These are phyloP conservation scores for Decorospora gaudefroyi DNA, from an alignment of 2,329 filamentous ascomycete species.

Conservation along the genomic window DNA sequence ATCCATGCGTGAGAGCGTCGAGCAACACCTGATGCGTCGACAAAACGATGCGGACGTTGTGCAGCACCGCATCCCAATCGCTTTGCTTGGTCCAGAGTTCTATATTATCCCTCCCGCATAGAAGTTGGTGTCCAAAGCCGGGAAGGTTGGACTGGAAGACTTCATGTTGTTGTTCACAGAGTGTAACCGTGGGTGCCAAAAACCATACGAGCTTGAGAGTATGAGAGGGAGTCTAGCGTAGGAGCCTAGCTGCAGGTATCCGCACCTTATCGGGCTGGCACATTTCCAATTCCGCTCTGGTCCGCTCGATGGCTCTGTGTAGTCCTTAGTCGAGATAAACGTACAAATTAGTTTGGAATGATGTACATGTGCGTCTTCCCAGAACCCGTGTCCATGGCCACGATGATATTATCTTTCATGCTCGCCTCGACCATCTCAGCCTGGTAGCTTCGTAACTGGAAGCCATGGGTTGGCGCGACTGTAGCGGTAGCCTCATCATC, in stretches of 20 bases:
- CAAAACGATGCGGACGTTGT: conserved; percentile 70
- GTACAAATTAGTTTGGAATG: not conserved
- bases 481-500: conserved; percentile 9
- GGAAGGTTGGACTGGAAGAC: conserved; percentile 46
- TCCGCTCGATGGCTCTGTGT: conserved; percentile 51
- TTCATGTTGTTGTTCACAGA: conserved; percentile 53
- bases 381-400: conserved; percentile 56
- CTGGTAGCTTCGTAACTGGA: conserved; percentile 53
- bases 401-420: conserved; percentile 52
- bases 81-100: conserved; percentile 71
- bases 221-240: conserved; percentile 8
- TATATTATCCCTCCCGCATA: conserved; percentile 70
- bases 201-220: conserved; percentile 52
- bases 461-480: conserved; percentile 14
- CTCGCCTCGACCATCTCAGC: conserved; percentile 56
- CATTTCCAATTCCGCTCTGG: conserved; percentile 50
- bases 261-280: conserved; percentile 45
- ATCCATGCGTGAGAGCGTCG: conserved; percentile 75
- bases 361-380: conserved; percentile 54
- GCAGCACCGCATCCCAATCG: conserved; percentile 69
- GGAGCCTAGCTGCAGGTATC: conserved; percentile 1
- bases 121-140: conserved; percentile 61
- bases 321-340: conserved; percentile 12
- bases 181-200: conserved; percentile 51
- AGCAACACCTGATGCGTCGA: conserved; percentile 76